Conservation (phyloP, 805 yeast species). For the Nakazawaea laoshanensis region DNA sequence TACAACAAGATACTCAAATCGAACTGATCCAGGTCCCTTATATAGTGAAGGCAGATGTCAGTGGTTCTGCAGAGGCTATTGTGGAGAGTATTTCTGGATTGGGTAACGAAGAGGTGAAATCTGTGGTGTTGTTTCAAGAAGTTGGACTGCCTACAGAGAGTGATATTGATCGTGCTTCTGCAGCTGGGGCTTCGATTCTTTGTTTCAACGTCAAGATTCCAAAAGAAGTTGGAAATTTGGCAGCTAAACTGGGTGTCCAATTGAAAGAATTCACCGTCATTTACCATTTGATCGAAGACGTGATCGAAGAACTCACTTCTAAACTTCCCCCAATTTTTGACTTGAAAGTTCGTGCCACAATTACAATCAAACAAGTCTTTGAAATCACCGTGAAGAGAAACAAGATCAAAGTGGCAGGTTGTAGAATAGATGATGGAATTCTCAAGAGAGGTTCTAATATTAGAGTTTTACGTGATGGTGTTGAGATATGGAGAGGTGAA, state of each 20-base stretch:
- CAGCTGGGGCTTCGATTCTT: constrained; percentile 65
- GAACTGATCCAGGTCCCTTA: constrained; percentile 33
- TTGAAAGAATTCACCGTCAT: constrained; percentile 70
- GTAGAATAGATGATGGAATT: constrained; percentile 65
- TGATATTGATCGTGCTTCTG: constrained; percentile 59
- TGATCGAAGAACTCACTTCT: constrained; percentile 52
- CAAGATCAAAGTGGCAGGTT: constrained; percentile 72
- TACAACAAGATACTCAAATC: constrained; percentile 19
- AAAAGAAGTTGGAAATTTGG: constrained; percentile 50
- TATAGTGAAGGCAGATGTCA: constrained; percentile 84
- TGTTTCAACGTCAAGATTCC: constrained; percentile 73
- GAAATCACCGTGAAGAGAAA: constrained; percentile 53
- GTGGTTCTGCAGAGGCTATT: constrained; percentile 93
- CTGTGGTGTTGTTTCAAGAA: constrained; percentile 60
- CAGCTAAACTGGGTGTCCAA: constrained; percentile 46
- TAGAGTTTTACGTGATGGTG: constrained; percentile 23
- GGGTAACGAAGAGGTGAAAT: constrained; percentile 81
- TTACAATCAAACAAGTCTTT: constrained; percentile 64
- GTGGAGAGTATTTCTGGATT: constrained; percentile 68
- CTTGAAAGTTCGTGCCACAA: constrained; percentile 56
- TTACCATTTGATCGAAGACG: constrained; percentile 81
- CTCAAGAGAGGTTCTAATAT: constrained; percentile 46
- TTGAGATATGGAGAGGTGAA: constrained; percentile 26
- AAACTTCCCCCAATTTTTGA: constrained; percentile 61
- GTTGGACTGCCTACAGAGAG: constrained; percentile 72